Evolutionary conservation across 2,329 filamentous ascomycete species (phyloP).

Genomic region (Rhinocladiella similis): DNA sequence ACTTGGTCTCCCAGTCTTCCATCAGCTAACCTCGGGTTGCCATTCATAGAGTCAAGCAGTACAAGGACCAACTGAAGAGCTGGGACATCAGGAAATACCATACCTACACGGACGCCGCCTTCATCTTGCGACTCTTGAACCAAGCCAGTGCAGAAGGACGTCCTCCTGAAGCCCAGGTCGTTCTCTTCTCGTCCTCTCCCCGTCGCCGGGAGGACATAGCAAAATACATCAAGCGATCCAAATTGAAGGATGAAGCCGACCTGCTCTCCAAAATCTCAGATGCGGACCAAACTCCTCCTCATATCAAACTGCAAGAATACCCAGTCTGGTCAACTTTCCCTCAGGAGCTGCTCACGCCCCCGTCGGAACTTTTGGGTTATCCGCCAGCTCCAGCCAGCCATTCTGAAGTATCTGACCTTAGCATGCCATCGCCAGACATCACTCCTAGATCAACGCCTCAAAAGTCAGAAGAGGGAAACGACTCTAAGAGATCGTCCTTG

Average conservation of each 20-base stretch:
- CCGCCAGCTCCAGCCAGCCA: background rate
- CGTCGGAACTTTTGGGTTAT: background rate
- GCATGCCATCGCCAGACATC: conserved; percentile 11
- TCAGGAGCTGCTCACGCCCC: background rate
- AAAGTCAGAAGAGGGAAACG: background rate
- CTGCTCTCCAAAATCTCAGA: conserved; percentile 15
- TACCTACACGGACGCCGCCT: conserved; percentile 17
- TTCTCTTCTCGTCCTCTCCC: conserved; percentile 13
- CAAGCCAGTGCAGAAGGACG: conserved; percentile 6
- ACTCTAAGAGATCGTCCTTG: background rate
- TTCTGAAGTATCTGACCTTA: conserved; percentile 4
- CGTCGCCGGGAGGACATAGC: conserved; percentile 11
- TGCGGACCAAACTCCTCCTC: conserved; percentile 10
- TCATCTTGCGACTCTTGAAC: conserved; percentile 17
- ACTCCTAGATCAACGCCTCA: conserved; percentile 6
- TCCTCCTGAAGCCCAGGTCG: conserved; percentile 1
- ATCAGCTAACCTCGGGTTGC: background rate
- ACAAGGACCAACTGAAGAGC: conserved; percentile 16
- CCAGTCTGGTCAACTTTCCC: conserved; percentile 4
- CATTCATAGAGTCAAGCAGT: conserved; percentile 14
- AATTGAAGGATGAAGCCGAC: conserved; percentile 10
- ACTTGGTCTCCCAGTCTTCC: background rate
- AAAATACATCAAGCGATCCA: conserved; percentile 20
- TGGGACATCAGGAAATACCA: conserved; percentile 21
- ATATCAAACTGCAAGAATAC: conserved; percentile 14